Base-by-base conservation (phyloP, 768 basidiomycete species). In the Mycena sanguinolenta region DNA sequence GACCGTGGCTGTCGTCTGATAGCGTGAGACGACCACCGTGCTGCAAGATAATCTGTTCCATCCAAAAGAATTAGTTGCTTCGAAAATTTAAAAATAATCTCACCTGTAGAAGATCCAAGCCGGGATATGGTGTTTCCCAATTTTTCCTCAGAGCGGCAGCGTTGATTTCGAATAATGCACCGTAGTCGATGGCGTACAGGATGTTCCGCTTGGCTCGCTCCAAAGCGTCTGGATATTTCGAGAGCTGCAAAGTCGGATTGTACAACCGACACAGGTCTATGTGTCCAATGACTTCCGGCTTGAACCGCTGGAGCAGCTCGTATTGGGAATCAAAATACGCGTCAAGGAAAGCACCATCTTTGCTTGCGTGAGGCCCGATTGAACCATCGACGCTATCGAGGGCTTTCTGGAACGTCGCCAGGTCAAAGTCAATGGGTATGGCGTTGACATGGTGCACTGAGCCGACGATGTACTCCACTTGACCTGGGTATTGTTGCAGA, bases 1-100 rank as follows among this genome's bases (percentile, higher is more conserved):
- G 93, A 0, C 95, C 96, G 76, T 99, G 98, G 61, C 96, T 97
- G 81, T 99, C 98, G 78, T 99, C 98, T 7, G 97, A 99, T 28
- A 99, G 85, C n/a, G 92, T 88, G 72, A 98, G 89, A 27, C 90
- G 88, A 3, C 97, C 98, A 13, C 87, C 88, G 57, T 85, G 79
- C 50, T 84, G 77, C n/a, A 89, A 73, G 65, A 98, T 93, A 27
- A 92, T 76, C 97, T 98, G n/a, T n/a, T 28, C 61, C 25, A 14
- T 14, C 3, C 36, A 61, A 32, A 39, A 58, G 50, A 63, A 57
- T 54, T 50, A 27, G 42, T 58, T 50, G 21, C 60, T 46, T 38
- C 44, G 52, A 34, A 14, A 21, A 59, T n/a, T n/a, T n/a, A 58
- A n/a, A 74, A 65, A 65, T 58, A 54, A 66, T 32, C 60, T 67